Percentiles rank a stretch among this genome's conserved stretches.
Evolutionary conservation across 306 rosid genomes (phyloP).

Genomic region (Carpinus viminea): DNA sequence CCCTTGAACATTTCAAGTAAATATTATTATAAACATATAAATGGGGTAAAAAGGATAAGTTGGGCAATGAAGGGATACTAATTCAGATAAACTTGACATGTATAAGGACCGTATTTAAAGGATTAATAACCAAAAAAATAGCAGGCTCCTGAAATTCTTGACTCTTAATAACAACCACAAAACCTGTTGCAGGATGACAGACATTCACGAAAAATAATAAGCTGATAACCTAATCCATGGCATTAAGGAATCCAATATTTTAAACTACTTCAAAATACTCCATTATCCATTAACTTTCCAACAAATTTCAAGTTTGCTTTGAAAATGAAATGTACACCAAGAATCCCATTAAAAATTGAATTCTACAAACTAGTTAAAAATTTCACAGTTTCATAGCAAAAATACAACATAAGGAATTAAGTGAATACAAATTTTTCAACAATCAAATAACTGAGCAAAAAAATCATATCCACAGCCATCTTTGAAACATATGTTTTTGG

Average conservation of each 20-base stretch:
- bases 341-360: neutral
- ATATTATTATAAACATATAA: neutral
- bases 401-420: neutral
- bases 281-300: neutral
- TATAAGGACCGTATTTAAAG: neutral
- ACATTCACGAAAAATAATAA: neutral
- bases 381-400: neutral
- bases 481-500: neutral
- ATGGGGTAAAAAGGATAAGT: neutral
- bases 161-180: neutral
- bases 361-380: neutral
- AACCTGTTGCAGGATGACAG: neutral
- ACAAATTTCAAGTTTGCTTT: neutral
- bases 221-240: conserved; percentile 2
- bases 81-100: neutral
- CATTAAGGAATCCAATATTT: neutral
- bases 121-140: conserved; percentile 9
- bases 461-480: neutral
- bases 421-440: neutral
- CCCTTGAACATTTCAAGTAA: conserved; percentile 16
- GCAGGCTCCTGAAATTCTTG: conserved; percentile 1
- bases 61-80: neutral
- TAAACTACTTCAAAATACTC: neutral
- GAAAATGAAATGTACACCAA: neutral
- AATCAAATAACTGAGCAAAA: neutral